Evolutionary conservation across 2,329 filamentous ascomycete genomes (phyloP).

Genomic region (Byssoonygena ceratinophila): DNA sequence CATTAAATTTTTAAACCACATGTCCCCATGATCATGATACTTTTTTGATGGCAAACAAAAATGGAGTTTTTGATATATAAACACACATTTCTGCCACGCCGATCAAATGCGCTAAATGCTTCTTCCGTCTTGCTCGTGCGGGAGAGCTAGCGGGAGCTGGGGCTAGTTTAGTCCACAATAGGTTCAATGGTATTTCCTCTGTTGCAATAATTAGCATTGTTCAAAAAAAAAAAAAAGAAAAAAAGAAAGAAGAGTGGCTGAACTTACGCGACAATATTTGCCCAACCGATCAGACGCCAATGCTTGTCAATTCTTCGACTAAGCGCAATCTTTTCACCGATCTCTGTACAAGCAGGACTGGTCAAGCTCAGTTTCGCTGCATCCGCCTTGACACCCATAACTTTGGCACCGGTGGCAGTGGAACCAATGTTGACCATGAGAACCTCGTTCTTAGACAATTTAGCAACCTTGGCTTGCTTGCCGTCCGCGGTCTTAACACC

Average conservation of each 20-base stretch:
- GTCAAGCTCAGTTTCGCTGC: slow-evolving; percentile 90
- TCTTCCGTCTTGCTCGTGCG: neutral
- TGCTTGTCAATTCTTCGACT: slow-evolving; percentile 97
- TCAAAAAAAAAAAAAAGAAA: slow-evolving; percentile 12
- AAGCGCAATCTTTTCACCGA: slow-evolving; percentile 95
- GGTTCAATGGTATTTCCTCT: slow-evolving; percentile 42
- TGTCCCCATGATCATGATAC: slow-evolving; percentile 2
- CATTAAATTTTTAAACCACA: neutral
- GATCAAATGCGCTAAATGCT: neutral
- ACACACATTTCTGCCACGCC: slow-evolving; percentile 2
- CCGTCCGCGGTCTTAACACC: slow-evolving; percentile 97
- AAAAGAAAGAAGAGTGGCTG: too few relatives aligned
- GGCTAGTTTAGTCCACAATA: slow-evolving; percentile 28
- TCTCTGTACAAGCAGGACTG: slow-evolving; percentile 88
- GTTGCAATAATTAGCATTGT: slow-evolving; percentile 1
- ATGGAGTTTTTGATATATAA: slow-evolving; percentile 4
- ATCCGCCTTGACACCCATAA: slow-evolving; percentile 93
- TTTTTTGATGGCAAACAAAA: slow-evolving; percentile 7
- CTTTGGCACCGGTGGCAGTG: slow-evolving; percentile 93
- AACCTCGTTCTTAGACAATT: slow-evolving; percentile 95
- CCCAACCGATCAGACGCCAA: slow-evolving; percentile 92
- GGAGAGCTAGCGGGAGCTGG: neutral
- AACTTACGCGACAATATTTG: slow-evolving; percentile 58
- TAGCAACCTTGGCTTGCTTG: slow-evolving; percentile 98
- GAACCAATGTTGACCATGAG: slow-evolving; percentile 99